Conservation (phyloP, 257 asterid species). For the Leptodermis oblonga region DNA sequence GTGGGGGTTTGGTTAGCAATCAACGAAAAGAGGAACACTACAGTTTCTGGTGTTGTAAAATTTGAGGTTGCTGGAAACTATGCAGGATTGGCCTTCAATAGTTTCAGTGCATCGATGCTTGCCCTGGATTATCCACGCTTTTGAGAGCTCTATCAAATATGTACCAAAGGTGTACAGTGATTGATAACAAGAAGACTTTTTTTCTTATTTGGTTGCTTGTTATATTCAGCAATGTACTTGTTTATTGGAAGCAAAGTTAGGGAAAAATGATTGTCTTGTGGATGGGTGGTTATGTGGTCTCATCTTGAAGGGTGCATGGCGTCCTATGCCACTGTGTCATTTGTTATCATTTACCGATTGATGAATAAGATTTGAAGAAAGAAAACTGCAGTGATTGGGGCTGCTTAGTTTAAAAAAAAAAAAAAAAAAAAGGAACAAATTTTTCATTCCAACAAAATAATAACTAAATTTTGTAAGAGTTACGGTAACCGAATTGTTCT, state of each 20-base stretch:
- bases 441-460: no score
- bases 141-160: background rate
- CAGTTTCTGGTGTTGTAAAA: constrained; percentile 78
- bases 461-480: no score
- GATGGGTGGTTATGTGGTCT: background rate
- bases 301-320: constrained; percentile 2
- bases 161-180: background rate
- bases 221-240: background rate
- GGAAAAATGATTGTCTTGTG: constrained; percentile 2
- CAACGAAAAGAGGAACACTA: constrained; percentile 79
- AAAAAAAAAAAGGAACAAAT: no score
- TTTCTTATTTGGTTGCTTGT: constrained; percentile 4
- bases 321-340: background rate
- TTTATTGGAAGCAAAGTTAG: no score
- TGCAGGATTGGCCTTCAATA: no score
- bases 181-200: no score
- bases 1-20: constrained; percentile 91
- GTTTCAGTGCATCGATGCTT: no score
- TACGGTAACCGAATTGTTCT: no score
- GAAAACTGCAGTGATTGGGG: no score
- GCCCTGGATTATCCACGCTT: background rate
- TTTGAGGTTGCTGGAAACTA: constrained; percentile 26
- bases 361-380: background rate
- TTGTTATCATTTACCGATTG: background rate
- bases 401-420: no score